Evolutionary conservation across 768 basidiomycete genomes (phyloP).

Genomic region (Lyophyllum semitale): DNA sequence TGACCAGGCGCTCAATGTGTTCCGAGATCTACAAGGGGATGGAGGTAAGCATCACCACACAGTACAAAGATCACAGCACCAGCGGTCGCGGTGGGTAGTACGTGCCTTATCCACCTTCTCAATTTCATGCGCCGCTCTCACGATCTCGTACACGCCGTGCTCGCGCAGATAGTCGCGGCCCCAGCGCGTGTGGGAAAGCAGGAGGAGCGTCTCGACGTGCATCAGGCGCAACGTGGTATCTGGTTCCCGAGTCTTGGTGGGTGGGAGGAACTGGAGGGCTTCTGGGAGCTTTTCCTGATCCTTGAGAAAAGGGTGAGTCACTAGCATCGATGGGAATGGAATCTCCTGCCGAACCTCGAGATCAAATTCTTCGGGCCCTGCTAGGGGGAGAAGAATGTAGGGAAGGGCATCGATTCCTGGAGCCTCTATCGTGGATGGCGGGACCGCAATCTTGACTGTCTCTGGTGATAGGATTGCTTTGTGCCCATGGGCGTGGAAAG

Average conservation of each 20-base stretch:
- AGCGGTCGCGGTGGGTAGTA: conserved; percentile 1
- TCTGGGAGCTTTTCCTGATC: conserved; percentile 87
- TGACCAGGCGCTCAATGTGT: conserved; percentile 86
- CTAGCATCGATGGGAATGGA: neutral
- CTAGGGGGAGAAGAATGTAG: conserved; percentile 84
- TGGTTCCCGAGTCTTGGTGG: conserved; percentile 80
- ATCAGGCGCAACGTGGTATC: conserved; percentile 78
- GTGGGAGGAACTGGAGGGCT: conserved; percentile 85
- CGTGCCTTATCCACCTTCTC: conserved; percentile 80
- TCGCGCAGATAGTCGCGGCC: conserved; percentile 80
- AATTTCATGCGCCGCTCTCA: conserved; percentile 73
- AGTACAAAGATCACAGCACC: too few species aligned
- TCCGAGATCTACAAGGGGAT: conserved; percentile 65
- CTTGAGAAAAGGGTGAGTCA: conserved; percentile 34
- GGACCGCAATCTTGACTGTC: conserved; percentile 50
- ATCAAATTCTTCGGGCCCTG: conserved; percentile 94
- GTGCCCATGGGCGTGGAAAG: conserved; percentile 70
- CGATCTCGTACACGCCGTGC: conserved; percentile 85
- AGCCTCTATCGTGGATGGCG: conserved; percentile 56
- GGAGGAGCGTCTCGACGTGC: conserved; percentile 85
- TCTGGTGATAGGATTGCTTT: conserved; percentile 73
- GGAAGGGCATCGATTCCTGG: conserved; percentile 86
- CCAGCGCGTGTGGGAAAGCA: conserved; percentile 88
- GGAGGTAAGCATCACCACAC: neutral
- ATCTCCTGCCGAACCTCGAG: conserved; percentile 60